These are phyloP conservation scores for Podospora comata DNA, from an alignment of 495 filamentous ascomycete genomes.

Conservation along the genomic window DNA sequence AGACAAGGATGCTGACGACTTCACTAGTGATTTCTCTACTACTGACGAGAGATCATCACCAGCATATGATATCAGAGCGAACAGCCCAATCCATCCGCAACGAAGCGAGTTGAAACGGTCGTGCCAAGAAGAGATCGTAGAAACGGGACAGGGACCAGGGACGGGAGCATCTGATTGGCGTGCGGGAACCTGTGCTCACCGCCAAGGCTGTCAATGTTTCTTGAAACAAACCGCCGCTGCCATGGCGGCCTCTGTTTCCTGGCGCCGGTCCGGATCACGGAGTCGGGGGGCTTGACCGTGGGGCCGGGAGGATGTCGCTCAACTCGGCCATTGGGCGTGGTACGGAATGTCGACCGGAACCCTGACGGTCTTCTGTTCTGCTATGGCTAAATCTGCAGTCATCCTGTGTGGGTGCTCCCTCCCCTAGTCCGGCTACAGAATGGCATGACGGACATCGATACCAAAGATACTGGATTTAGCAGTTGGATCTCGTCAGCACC, in stretches of 20 bases:
- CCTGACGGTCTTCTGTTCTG: neutral
- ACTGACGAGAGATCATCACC: constrained; percentile 4
- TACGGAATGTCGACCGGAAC: constrained; percentile 15
- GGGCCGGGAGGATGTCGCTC: constrained; percentile 5
- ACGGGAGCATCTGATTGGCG: constrained; percentile 13
- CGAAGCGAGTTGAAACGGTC: constrained; percentile 11
- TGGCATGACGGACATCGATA: neutral
- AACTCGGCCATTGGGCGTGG: constrained; percentile 21
- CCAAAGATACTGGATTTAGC: neutral
- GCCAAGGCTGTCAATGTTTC: neutral
- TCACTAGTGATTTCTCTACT: constrained; percentile 6
- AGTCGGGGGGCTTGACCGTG: constrained; percentile 8
- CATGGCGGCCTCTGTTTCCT: constrained; percentile 28
- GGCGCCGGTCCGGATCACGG: constrained; percentile 16
- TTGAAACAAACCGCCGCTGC: neutral
- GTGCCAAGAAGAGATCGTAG: constrained; percentile 12
- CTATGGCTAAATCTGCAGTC: neutral
- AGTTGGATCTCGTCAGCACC: neutral
- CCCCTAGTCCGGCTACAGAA: neutral
- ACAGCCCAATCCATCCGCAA: constrained; percentile 4
- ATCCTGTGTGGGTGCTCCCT: neutral
- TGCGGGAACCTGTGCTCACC: neutral
- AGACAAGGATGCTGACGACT: constrained; percentile 19
- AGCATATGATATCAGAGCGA: neutral
- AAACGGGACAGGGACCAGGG: constrained; percentile 1